Evolutionary conservation across 257 asterid genomes (phyloP), one percentile per base, ranked within the genome.

Genomic region (Solanum microdontum): DNA sequence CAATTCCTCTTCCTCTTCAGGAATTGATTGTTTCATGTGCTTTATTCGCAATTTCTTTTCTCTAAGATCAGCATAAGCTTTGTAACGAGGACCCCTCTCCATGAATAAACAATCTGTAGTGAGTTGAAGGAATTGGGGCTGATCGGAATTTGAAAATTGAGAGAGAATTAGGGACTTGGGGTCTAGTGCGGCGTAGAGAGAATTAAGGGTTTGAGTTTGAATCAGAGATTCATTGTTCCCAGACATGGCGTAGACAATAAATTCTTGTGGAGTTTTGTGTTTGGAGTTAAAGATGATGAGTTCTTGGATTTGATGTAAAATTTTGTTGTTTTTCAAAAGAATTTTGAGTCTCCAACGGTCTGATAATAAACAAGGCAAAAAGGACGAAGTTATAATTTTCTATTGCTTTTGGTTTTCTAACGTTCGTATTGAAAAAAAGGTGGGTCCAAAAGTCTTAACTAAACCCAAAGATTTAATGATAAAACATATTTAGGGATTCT

Each of bases 31-130:
- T 84, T 86, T 76, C 51, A 77, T 79, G 69, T 39, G 85, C 79
- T 86, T 95, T 92, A 88, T 86, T 51, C 94, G 68, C 0, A 95
- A 91, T 87, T 86, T 94, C 17, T 91, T 91, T 33, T 95, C 98
- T 83, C 99, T 89, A 64, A 96, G 98, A 88, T 94, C 95, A 66
- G 98, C 93, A 87, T 96, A 96, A 19, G 93, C 97, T 11, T 94
- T 88, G 91, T 94, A 96, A 60, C 98, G 89, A 34, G 98, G 97
- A 3, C 98, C 99, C 82, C 98, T 92, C 84, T 96, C 98, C 89
- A 93, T 87, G 80, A 89, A 28, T 86, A 84, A 89, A 14, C 92
- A 84, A 11, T 93, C 97, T 0, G 93, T 88, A 1, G 94, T 89
- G 84, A 96, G 93, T 84, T 93, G 92, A 34, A 94, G 92, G 19